Conservation (phyloP, 2,329 filamentous ascomycete genomes). For the Tolypocladium cylindrosporum region DNA sequence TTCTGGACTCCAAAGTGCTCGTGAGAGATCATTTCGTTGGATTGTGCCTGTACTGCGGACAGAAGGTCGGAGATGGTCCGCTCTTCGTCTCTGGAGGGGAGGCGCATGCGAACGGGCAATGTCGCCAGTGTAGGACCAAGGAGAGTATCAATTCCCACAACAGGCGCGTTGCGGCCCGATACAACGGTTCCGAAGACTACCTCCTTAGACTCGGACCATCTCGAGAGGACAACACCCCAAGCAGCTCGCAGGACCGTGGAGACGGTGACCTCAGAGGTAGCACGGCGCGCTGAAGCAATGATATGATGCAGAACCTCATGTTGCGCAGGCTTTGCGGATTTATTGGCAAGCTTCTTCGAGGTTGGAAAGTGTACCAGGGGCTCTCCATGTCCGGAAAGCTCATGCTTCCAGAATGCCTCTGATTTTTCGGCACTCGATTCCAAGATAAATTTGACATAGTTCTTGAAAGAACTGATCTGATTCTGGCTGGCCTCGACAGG, state of each 20-base stretch:
- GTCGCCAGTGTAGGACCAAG: conserved; percentile 4
- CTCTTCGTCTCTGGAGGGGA: neutral
- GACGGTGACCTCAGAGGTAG: neutral
- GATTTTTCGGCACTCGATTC: neutral
- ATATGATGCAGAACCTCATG: neutral
- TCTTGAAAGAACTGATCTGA: neutral
- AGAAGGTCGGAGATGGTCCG: neutral
- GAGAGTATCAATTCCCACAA: conserved; percentile 1
- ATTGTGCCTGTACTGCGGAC: neutral
- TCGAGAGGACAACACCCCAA: neutral
- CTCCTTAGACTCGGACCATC: neutral
- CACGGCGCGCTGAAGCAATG: neutral
- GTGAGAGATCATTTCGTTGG: conserved; percentile 1
- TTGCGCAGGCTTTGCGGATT: neutral
- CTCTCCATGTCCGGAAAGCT: neutral
- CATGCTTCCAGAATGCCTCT: neutral
- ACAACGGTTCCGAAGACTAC: conserved; percentile 1
- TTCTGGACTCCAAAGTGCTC: conserved; percentile 4
- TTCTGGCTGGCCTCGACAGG: neutral
- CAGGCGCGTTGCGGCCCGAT: neutral
- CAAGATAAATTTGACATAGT: neutral
- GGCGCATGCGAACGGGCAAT: neutral
- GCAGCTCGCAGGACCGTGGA: conserved; percentile 1
- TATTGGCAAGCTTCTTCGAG: neutral
- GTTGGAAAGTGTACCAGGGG: neutral